Evolutionary conservation across 2,329 filamentous ascomycete species (phyloP), one percentile per base, ranked within the genome.

Genomic region (Colletotrichum magnum): DNA sequence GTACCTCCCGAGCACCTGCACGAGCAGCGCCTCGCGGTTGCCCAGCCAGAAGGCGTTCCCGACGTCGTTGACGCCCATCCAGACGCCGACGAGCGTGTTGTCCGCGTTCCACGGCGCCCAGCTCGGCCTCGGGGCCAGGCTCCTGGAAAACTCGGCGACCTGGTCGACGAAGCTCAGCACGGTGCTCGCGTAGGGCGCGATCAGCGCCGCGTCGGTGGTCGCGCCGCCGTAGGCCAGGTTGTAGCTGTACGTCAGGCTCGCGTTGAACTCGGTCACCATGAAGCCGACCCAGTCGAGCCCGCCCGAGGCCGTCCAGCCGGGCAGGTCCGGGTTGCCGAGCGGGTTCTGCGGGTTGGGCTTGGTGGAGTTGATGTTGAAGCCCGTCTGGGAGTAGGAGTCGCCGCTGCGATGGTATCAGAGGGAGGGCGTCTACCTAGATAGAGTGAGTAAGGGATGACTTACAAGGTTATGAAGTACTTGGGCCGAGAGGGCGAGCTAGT

Each of bases 311-410:
- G 85, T 86, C 70, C 77, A 83, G n/a, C 85, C 82, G 0, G 84
- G 85, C 52, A 86, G 85, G 2, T 79, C 56, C 0, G 89, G 89
- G 77, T 92, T 92, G 10, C 89, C 89, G 70, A 92, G 80, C 0
- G 89, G 88, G 73, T 90, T 88, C 6, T 78, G 77, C 5, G 80
- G 69, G n/a, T 80, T 84, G 12, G 89, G 88, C 65, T 89, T 85
- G 1, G 81, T 78, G 21, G 79, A 78, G 43, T 77, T 79, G 54
- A 84, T 75, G 72, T 88, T 78, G 79, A 91, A 92, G 50, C 85
- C 86, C 2, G 87, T 89, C 70, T 86, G 84, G 1, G 87, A 87
- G 78, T 90, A 90, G 3, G 87, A 89, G 73, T 90, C 86, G 50
- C 88, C 88, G 72, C 86, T 87, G 59, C 28, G n/a, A n/a, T n/a